phyloP scores from a whole-genome alignment of 1,139 yeast species.

The Geotrichum phurueaensis region DNA sequence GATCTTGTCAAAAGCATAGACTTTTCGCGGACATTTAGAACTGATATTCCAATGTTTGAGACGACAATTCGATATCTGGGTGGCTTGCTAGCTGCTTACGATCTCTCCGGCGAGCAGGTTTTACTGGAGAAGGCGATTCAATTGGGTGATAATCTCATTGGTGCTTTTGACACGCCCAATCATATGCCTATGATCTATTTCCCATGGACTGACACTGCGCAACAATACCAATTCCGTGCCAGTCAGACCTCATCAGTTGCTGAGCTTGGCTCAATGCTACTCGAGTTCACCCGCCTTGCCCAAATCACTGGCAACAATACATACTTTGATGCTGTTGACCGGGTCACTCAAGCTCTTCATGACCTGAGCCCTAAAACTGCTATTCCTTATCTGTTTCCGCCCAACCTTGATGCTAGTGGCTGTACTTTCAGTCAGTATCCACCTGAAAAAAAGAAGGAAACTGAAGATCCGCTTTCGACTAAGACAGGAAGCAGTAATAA shows the following conservation, averaged over 20 bases:
- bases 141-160: slow-evolving; percentile 60
- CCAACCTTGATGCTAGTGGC: slow-evolving; percentile 46
- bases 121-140: slow-evolving; percentile 55
- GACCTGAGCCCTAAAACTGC: slow-evolving; percentile 33
- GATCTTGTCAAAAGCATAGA: slow-evolving; percentile 49
- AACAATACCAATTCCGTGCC: slow-evolving; percentile 27
- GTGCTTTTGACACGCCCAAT: slow-evolving; percentile 65
- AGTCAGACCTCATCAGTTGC: slow-evolving; percentile 47
- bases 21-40: slow-evolving; percentile 41
- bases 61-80: slow-evolving; percentile 67
- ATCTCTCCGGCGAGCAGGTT: slow-evolving; percentile 44
- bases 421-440: slow-evolving; percentile 32
- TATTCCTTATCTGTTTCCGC: slow-evolving; percentile 42
- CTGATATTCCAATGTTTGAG: slow-evolving; percentile 60
- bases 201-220: slow-evolving; percentile 46
- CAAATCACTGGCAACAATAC: slow-evolving; percentile 56
- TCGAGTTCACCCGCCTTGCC: slow-evolving; percentile 65
- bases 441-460: background rate
- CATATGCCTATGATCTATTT: slow-evolving; percentile 65
- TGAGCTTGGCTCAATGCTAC: slow-evolving; percentile 60
- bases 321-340: slow-evolving; percentile 44
- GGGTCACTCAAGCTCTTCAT: slow-evolving; percentile 40
- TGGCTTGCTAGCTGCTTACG: slow-evolving; percentile 66
- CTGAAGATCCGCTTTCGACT: background rate
- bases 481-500: background rate